Percentiles rank a stretch among this genome's conserved stretches.
Conservation (phyloP, 164 flowering plant genomes). For the Vitis rupestris region DNA sequence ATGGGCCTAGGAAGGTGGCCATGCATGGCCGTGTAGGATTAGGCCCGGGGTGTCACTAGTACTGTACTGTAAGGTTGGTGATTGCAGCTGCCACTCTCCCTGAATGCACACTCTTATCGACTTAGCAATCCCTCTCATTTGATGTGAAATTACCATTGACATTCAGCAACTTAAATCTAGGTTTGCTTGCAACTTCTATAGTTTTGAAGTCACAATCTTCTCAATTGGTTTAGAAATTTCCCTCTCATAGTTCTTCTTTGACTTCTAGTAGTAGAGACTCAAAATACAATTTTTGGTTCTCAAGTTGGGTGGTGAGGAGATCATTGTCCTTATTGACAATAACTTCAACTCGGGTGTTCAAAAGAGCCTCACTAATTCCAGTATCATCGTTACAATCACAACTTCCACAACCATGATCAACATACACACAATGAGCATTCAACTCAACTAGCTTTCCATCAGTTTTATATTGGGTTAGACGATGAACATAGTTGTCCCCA, state of each 20-base stretch:
- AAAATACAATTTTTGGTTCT: conserved; percentile 48
- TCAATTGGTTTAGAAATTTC: conserved; percentile 59
- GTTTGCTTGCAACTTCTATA: conserved; percentile 75
- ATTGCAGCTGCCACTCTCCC: too few relatives aligned
- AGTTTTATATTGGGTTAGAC: conserved; percentile 91
- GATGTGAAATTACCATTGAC: too few relatives aligned
- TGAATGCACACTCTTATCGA: too few relatives aligned
- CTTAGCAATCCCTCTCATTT: too few relatives aligned
- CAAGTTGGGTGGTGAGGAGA: too few relatives aligned
- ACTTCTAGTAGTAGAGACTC: conserved; percentile 66
- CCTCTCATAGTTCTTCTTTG: conserved; percentile 66
- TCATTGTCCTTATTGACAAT: too few relatives aligned
- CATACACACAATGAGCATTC: conserved; percentile 55
- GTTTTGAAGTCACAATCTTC: conserved; percentile 49
- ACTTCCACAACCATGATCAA: conserved; percentile 55
- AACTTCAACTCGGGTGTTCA: too few relatives aligned
- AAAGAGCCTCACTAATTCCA: conserved; percentile 21
- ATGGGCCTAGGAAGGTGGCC: too few relatives aligned
- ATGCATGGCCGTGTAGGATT: too few relatives aligned
- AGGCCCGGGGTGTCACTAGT: too few relatives aligned
- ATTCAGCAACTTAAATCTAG: conserved; percentile 27
- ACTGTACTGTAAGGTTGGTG: too few relatives aligned
- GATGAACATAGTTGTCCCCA: conserved; percentile 92
- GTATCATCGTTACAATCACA: conserved; percentile 56
- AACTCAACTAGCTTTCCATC: conserved; percentile 93